phyloP scores from a whole-genome alignment of 164 flowering plant species.

The Tetrastigma voinierianum region DNA sequence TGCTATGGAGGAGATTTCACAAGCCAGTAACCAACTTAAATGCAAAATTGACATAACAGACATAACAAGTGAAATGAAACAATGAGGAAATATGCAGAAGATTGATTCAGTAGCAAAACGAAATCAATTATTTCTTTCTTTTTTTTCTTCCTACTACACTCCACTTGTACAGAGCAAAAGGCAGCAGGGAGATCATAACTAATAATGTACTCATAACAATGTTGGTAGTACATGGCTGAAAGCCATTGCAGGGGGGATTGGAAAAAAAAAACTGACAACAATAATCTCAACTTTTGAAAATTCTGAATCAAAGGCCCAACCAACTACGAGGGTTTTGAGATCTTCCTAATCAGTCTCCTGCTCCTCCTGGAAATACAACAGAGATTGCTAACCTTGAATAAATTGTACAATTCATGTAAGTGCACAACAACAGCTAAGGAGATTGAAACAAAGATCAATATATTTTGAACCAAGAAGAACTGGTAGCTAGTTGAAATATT shows the following conservation, averaged over 20 bases:
- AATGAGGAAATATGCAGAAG: no score
- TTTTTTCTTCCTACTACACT: background rate
- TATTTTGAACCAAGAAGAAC: no score
- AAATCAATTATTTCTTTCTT: background rate
- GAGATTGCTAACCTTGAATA: background rate
- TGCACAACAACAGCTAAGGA: no score
- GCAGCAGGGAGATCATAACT: background rate
- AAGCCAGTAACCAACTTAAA: no score
- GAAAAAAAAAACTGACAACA: background rate
- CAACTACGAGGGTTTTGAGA: background rate
- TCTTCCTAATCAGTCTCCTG: constrained; percentile 14
- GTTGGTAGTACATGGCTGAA: constrained; percentile 3
- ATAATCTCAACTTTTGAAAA: constrained; percentile 6
- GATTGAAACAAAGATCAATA: no score
- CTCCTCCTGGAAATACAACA: constrained; percentile 15
- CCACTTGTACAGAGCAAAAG: constrained; percentile 1
- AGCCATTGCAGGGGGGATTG: background rate
- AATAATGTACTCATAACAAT: background rate
- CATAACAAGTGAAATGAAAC: no score
- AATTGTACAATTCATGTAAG: no score
- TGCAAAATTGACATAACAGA: no score
- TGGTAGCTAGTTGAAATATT: no score
- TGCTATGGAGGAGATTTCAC: no score
- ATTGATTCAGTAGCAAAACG: no score
- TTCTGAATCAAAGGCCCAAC: background rate